Percentiles rank a stretch among this genome's conserved stretches.
Evolutionary conservation across 345 rosid species (phyloP).

Genomic region (Populus tremula): DNA sequence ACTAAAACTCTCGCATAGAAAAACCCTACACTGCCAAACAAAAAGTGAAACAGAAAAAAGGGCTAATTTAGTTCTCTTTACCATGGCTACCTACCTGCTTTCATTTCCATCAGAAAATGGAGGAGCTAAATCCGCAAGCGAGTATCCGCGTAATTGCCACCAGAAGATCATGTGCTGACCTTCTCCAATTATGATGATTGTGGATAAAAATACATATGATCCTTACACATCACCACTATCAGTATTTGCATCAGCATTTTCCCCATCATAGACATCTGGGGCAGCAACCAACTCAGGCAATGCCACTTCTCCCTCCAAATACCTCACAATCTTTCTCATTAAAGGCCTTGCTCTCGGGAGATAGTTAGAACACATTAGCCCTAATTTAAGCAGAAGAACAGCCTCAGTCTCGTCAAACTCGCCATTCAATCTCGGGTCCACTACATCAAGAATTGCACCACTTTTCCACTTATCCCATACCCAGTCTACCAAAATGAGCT

Average conservation of each 20-base stretch:
- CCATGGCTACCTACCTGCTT: conserved; percentile 16
- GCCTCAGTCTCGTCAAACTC: neutral
- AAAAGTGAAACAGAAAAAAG: no score
- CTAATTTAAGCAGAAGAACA: neutral
- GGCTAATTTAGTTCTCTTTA: no score
- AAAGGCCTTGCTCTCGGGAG: neutral
- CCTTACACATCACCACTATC: conserved; percentile 30
- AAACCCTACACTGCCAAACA: neutral
- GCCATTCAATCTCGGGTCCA: neutral
- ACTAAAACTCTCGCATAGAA: neutral
- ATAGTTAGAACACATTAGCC: neutral
- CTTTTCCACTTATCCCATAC: neutral
- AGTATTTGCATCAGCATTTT: conserved; percentile 25
- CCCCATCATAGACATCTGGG: conserved; percentile 42
- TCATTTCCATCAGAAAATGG: conserved; percentile 26
- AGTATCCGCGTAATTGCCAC: conserved; percentile 26
- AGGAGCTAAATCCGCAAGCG: conserved; percentile 27
- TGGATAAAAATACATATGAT: conserved; percentile 48
- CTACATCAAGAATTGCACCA: neutral
- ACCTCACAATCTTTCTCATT: neutral
- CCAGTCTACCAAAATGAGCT: neutral
- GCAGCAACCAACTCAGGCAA: conserved; percentile 21
- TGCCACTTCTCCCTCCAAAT: neutral
- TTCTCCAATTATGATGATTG: conserved; percentile 37
- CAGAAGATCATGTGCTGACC: conserved; percentile 33